Conservation (phyloP, 2,329 filamentous ascomycete genomes). For the Fusarium lateritium region DNA sequence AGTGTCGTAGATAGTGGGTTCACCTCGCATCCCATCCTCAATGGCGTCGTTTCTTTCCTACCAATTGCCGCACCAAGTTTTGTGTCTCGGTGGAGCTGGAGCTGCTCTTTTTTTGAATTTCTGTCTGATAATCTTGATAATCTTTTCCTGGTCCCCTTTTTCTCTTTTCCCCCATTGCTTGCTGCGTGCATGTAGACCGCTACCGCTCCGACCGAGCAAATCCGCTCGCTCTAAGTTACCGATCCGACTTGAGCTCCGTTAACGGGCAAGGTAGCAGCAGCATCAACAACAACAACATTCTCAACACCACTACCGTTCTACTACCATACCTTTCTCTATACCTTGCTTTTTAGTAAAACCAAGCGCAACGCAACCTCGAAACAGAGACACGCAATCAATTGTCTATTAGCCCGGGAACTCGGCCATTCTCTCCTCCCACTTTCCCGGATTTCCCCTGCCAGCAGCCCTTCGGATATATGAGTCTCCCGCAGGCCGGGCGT, state of each 20-base stretch:
- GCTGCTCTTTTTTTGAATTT: conserved; percentile 15
- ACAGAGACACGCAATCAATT: conserved; percentile 19
- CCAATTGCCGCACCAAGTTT: conserved; percentile 42
- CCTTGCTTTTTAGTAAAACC: background rate
- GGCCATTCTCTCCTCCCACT: conserved; percentile 26
- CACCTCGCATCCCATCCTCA: conserved; percentile 19
- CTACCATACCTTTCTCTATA: conserved; percentile 2
- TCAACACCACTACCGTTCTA: conserved; percentile 20
- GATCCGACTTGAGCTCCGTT: conserved; percentile 43
- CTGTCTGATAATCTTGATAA: conserved; percentile 41
- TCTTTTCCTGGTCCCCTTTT: conserved; percentile 22
- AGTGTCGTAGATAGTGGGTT: conserved; percentile 41
- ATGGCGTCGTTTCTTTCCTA: conserved; percentile 34
- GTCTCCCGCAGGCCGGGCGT: conserved; percentile 52
- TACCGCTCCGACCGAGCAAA: conserved; percentile 42
- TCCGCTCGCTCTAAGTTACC: conserved; percentile 34
- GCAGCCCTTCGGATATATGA: conserved; percentile 50
- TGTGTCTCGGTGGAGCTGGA: conserved; percentile 29
- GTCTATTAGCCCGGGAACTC: conserved; percentile 1
- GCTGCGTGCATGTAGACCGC: conserved; percentile 2
- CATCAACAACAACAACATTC: conserved; percentile 20
- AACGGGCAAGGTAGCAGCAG: conserved; percentile 37
- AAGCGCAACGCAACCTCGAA: conserved; percentile 2
- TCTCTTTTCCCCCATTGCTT: background rate
- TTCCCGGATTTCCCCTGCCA: conserved; percentile 36